Evolutionary conservation across 2,329 filamentous ascomycete species (phyloP), one percentile per base, ranked within the genome.

Genomic region (Colletotrichum nymphaeae): DNA sequence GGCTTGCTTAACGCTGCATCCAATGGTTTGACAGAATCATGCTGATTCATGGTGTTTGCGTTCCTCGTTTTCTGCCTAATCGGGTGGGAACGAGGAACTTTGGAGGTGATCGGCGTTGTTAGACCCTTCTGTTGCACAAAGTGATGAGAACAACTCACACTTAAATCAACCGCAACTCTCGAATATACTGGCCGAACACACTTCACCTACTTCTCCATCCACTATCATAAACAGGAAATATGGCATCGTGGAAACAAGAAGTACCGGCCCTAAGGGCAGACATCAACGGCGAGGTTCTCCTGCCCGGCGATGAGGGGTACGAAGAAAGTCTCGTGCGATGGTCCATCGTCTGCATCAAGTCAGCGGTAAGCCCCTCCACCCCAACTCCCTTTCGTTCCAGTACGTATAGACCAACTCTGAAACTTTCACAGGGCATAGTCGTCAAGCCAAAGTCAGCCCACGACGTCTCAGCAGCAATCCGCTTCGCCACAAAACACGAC

Each of bases 301-400:
- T 81, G 3, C 81, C 83, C 14, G 78, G 77, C 9, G 79, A 81
- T 5, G 78, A 79, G 1, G 81, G 77, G 5, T 85, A 80, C 74
- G 71, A 80, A 6, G 77, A 78, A n/a, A 83, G 80, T 26, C 77
- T 85, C 6, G 68, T 79, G 32, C 78, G 83, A 72, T 85, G 83
- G 83, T 84, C 82, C 58, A 68, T 78, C 26, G 81, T 81, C 2
- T 82, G 81, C 69, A 73, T 82, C 58, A 83, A 84, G 63, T 81
- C 79, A 22, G 83, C 83, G 22, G 76, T 78, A 60, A 52, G 52
- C 12, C 24, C n/a, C 24, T 53, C 22, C 9, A 53, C 14, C 22
- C 2, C 2, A 83, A 53, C 86, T 32, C 87, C 1, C 81, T 77
- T 9, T 83, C 81, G 0, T 74, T 79, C 1, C 77, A 82, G 14